Evolutionary conservation across 805 yeast species (phyloP).

Genomic region (Yarrowia deformans): DNA sequence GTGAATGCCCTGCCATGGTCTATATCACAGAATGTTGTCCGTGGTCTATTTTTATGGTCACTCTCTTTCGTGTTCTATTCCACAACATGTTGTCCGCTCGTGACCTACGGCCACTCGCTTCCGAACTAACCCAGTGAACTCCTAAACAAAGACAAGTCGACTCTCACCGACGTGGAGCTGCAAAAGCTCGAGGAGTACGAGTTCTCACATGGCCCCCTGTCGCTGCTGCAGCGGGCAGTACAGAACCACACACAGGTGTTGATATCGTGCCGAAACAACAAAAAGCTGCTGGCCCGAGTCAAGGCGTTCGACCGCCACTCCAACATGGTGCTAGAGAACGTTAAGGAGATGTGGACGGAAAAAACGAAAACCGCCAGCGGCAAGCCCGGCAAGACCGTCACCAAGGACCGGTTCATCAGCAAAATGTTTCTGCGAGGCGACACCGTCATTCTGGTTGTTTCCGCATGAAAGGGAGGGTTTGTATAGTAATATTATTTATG

Average conservation of each 20-base stretch:
- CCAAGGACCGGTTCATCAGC: constrained; percentile 80
- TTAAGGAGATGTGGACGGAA: constrained; percentile 84
- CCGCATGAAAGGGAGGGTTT: constrained; percentile 40
- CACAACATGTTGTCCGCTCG: background rate
- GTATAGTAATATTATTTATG: constrained; percentile 37
- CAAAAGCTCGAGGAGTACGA: constrained; percentile 88
- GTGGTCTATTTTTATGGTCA: no score
- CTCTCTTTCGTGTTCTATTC: no score
- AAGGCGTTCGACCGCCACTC: constrained; percentile 97
- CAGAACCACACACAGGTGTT: constrained; percentile 76
- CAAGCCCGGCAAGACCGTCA: constrained; percentile 68
- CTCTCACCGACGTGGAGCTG: constrained; percentile 79
- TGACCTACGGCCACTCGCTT: background rate
- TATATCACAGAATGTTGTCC: no score
- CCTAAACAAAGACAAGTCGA: constrained; percentile 76
- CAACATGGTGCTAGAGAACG: constrained; percentile 90
- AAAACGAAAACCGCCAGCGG: constrained; percentile 68
- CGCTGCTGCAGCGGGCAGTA: constrained; percentile 84
- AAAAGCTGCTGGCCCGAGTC: constrained; percentile 86
- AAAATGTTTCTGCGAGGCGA: constrained; percentile 96
- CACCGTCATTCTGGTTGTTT: constrained; percentile 81
- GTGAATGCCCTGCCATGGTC: no score
- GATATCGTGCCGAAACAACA: constrained; percentile 90
- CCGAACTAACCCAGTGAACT: constrained; percentile 54
- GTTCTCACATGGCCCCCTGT: constrained; percentile 88